Evolutionary conservation across 371 early-diverging fungal species (phyloP).

Genomic region (Circinella minor): DNA sequence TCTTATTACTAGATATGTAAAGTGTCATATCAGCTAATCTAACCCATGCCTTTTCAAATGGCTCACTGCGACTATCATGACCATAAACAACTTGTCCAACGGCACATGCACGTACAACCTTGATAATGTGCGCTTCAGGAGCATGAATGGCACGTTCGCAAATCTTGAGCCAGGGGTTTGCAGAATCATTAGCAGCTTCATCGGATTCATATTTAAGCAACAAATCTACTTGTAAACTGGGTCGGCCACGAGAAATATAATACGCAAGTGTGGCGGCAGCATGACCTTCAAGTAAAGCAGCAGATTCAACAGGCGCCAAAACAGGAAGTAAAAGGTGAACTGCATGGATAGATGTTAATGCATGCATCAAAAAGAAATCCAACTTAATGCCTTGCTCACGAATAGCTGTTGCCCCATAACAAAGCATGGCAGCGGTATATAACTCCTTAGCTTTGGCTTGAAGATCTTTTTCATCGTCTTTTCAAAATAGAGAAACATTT

Average conservation of each 20-base stretch:
- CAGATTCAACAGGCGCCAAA: slow-evolving; percentile 39
- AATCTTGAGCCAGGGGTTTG: slow-evolving; percentile 54
- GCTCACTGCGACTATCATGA: slow-evolving; percentile 16
- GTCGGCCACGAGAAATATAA: slow-evolving; percentile 50
- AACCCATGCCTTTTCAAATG: slow-evolving; percentile 25
- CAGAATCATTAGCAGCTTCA: slow-evolving; percentile 3
- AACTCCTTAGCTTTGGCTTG: slow-evolving; percentile 44
- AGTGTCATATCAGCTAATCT: slow-evolving; percentile 46
- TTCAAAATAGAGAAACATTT: background rate
- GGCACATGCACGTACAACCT: slow-evolving; percentile 53
- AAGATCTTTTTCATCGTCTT: slow-evolving; percentile 34
- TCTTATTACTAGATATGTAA: slow-evolving; percentile 31
- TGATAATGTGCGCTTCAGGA: slow-evolving; percentile 60
- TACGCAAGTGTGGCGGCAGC: slow-evolving; percentile 31
- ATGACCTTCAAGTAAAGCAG: slow-evolving; percentile 46
- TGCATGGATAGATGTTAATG: slow-evolving; percentile 58
- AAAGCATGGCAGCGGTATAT: slow-evolving; percentile 26
- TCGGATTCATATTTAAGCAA: slow-evolving; percentile 34
- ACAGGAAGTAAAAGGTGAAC: slow-evolving; percentile 42
- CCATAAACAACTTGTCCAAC: slow-evolving; percentile 48
- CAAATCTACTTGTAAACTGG: slow-evolving; percentile 37
- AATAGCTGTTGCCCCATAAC: slow-evolving; percentile 38
- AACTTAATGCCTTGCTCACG: slow-evolving; percentile 33
- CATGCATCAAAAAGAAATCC: slow-evolving; percentile 61
- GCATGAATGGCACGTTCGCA: slow-evolving; percentile 47